Base-by-base conservation (phyloP, 73 alveolate species). In the Paramecium primaurelia region DNA sequence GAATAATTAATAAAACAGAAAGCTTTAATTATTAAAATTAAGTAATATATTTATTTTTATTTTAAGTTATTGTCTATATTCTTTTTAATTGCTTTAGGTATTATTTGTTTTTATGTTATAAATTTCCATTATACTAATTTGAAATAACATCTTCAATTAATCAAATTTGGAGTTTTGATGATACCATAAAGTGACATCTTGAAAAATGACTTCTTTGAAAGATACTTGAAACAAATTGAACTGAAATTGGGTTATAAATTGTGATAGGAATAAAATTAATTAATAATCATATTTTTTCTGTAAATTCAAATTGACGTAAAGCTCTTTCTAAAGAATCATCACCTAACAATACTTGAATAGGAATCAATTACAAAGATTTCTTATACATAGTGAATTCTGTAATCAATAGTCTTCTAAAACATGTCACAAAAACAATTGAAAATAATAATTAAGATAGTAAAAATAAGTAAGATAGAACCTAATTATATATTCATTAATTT, bases 321-420 rank as follows among this genome's bases (percentile, higher is more conserved):
- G 84, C 84, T 64, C 84, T 28, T 28, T 64, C 84, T 34, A 64
- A 64, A 64, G 84, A 64, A 34, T 64, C 47, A 34, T 64, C 84
- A 25, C 84, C 84, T 14, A 64, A 12, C 28, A 64, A 64, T 9
- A 64, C 84, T 64, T 64, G 49, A 12, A 64, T 64, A 9, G 84
- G 84, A 25, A 64, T 64, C 12, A 64, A n/a, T 28, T 64, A 11
- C 3, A 64, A 32, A 32, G 84, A 64, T 64, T 64, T 64, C 12
- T 64, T 64, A 34, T 64, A 64, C 84, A 64, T 64, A 3, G 42
- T 64, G 47, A 64, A 64, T 64, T 64, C 84, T 11, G 42, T 28
- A 8, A 64, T 2, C 3, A 64, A 64, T 9, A 14, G 22, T 26
- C 12, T 64, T 64, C 84, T 28, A 28, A 64, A 64, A 34, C 84